Evolutionary conservation across 2,329 filamentous ascomycete species (phyloP).

Genomic region (Epicoccum nigrum): DNA sequence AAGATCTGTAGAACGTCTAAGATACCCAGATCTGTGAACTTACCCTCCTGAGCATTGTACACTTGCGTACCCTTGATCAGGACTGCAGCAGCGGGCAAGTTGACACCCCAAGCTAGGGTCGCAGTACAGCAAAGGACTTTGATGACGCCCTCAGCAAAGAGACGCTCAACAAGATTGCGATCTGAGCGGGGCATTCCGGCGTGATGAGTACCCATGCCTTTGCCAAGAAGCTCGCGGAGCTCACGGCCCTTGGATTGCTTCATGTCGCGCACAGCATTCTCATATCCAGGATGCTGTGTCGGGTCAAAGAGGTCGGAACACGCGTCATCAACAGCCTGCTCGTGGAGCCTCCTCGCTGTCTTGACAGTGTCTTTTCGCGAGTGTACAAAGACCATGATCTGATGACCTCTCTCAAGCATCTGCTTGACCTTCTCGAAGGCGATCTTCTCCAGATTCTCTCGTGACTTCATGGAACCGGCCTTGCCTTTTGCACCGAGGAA

Average conservation of each 20-base stretch:
- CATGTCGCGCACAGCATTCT: slow-evolving; percentile 80
- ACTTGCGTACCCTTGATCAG: slow-evolving; percentile 98
- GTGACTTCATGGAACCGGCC: slow-evolving; percentile 76
- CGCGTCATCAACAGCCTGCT: slow-evolving; percentile 82
- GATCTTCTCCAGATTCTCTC: slow-evolving; percentile 85
- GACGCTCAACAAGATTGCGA: slow-evolving; percentile 90
- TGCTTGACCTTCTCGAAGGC: slow-evolving; percentile 94
- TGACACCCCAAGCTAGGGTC: slow-evolving; percentile 97
- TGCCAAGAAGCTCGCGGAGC: slow-evolving; percentile 84
- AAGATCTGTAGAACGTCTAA: slow-evolving; percentile 98
- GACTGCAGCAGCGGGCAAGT: slow-evolving; percentile 93
- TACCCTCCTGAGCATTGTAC: slow-evolving; percentile 94
- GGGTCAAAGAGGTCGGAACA: slow-evolving; percentile 86
- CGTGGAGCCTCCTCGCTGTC: slow-evolving; percentile 82
- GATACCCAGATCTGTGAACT: slow-evolving; percentile 95
- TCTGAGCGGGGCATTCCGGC: slow-evolving; percentile 95
- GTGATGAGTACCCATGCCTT: slow-evolving; percentile 94
- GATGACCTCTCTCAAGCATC: slow-evolving; percentile 90
- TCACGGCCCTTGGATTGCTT: slow-evolving; percentile 85
- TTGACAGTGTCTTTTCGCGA: slow-evolving; percentile 91
- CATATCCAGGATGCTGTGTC: slow-evolving; percentile 76
- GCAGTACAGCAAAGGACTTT: slow-evolving; percentile 98
- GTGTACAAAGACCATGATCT: slow-evolving; percentile 99
- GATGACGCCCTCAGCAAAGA: slow-evolving; percentile 90
- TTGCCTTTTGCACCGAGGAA: slow-evolving; percentile 97